Percentiles rank a stretch among this genome's conserved stretches.
Conservation (phyloP, 306 rosid genomes). For the Medicago truncatula region MtrunA17r5.0-ANR NC_053045.1:47159001-47159500, state of each 20-base stretch:
- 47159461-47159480: conserved; percentile 26
- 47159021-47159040: conserved; percentile 10
- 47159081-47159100: background rate
- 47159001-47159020: conserved; percentile 24
- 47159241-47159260: no score
- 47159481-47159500: conserved; percentile 29
- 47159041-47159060: background rate
- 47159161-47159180: background rate
- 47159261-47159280: no score
- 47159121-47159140: background rate
- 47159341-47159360: no score
- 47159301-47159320: no score
- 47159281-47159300: no score
- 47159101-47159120: background rate
- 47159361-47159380: no score
- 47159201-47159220: background rate
- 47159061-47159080: background rate
- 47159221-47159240: no score
- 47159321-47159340: no score
- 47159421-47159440: background rate
- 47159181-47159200: background rate
- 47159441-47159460: conserved; percentile 5
- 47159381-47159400: no score
- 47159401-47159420: conserved; percentile 13
- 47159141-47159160: background rate